A percentile compares a stretch with the other conserved stretches of the same genome.
Conservation (phyloP, 2,329 filamentous ascomycete genomes). For the Talaromyces amestolkiae region DNA sequence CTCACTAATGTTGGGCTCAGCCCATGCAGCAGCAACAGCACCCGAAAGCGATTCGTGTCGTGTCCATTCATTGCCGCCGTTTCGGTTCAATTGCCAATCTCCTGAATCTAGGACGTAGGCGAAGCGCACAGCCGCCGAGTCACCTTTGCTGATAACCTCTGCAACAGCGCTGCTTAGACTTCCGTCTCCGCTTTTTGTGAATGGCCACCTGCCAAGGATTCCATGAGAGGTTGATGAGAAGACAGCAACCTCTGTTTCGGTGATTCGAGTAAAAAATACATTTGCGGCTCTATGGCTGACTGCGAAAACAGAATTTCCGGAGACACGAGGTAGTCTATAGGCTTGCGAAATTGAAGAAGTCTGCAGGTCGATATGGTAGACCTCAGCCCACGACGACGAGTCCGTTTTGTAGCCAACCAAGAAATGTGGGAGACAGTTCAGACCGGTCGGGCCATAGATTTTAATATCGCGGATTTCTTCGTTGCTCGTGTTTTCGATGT, state of each 20-base stretch:
- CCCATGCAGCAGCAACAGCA: conserved; percentile 75
- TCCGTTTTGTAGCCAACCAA: conserved; percentile 75
- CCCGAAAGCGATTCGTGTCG: conserved; percentile 79
- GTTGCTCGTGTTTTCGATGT: conserved; percentile 41
- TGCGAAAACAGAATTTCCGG: conserved; percentile 72
- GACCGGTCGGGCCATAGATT: conserved; percentile 71
- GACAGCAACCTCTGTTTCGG: conserved; percentile 68
- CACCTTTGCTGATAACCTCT: conserved; percentile 73
- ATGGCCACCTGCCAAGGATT: conserved; percentile 71
- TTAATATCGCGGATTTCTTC: conserved; percentile 54
- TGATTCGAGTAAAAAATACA: conserved; percentile 84
- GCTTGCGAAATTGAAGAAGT: conserved; percentile 68
- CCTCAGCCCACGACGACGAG: conserved; percentile 72
- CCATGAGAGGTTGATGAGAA: conserved; percentile 74
- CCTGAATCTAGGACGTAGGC: conserved; percentile 64
- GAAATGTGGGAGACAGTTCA: conserved; percentile 75
- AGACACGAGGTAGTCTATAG: conserved; percentile 72
- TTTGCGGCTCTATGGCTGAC: conserved; percentile 74
- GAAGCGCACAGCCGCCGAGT: conserved; percentile 73
- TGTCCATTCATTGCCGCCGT: conserved; percentile 76
- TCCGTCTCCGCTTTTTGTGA: conserved; percentile 49
- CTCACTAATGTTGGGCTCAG: conserved; percentile 70
- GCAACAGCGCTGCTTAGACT: conserved; percentile 67
- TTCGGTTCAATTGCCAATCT: conserved; percentile 81
- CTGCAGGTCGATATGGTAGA: conserved; percentile 78